Evolutionary conservation across 2,329 filamentous ascomycete species (phyloP), one percentile per base, ranked within the genome.

Genomic region (Lecanosticta acicola): DNA sequence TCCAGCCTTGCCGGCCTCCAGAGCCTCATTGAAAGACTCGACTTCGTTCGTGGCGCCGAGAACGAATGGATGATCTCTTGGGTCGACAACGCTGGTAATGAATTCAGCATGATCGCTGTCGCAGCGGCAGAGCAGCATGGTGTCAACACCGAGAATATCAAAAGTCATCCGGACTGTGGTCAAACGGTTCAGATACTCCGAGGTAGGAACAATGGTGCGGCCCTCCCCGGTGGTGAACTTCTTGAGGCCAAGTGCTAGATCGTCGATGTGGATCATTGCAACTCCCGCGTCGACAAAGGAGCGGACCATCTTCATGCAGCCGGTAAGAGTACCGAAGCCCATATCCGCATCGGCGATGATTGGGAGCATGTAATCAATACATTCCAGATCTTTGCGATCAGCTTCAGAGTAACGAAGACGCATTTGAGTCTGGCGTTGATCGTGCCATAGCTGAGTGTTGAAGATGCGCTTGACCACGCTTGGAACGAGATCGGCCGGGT

Each of bases 71-170:
- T 46, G 47, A 34, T 50, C 43, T 38, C 43, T 42, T 19, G 48
- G 38, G 21, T 46, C 48, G 8, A 46, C 19, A 3, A 46, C 41
- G n/a, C 45, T 45, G 19, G 32, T 48, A 20, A 48, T 48, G 34
- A 48, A 40, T 19, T 50, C 48, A n/a, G 48, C 43, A 50, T 50
- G 43, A 17, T 50, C 48, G 36, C 47, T 49, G 36, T 46, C 47
- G 19, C 42, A 49, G 5, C 42, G 36, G 19, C 43, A 46, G 13
- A 46, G 43, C 18, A 50, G 32, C 43, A 46, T 43, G 16, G 43
- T 50, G 8, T 43, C 43, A 16, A 35, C 45, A 14, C 45, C 45
- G 11, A 47, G 17, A 18, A 47, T 48, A 36, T 48, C 40, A 17
- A 43, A 48, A 10, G 45, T 44, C 45, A 44, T 48, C 13, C 45